A percentile compares a stretch with the other conserved stretches of the same genome.
phyloP scores from a whole-genome alignment of 805 yeast species.

The Candida montana region DNA sequence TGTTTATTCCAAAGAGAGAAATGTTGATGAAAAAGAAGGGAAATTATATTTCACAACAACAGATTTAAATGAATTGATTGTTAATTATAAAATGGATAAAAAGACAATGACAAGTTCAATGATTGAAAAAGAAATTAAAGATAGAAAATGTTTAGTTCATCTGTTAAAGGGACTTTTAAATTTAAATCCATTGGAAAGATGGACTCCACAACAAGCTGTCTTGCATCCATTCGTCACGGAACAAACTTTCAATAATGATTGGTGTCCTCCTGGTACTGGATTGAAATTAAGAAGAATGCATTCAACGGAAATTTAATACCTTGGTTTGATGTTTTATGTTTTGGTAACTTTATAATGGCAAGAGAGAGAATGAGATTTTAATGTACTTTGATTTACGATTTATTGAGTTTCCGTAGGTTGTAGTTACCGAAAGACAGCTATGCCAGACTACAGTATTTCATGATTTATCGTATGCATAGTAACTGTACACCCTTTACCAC shows the following conservation, averaged over 20 bases:
- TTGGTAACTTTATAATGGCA: too few species aligned
- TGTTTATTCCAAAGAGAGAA: conserved; percentile 47
- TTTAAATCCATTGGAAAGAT: conserved; percentile 86
- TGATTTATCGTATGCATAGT: too few species aligned
- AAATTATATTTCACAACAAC: conserved; percentile 73
- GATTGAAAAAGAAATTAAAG: conserved; percentile 66
- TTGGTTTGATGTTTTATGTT: too few species aligned
- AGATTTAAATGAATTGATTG: conserved; percentile 64
- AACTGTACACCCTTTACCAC: too few species aligned
- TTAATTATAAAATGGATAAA: conserved; percentile 66
- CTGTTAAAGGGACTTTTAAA: conserved; percentile 74
- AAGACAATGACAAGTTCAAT: conserved; percentile 41
- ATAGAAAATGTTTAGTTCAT: conserved; percentile 67
- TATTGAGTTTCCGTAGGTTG: too few species aligned
- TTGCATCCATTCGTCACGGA: conserved; percentile 85
- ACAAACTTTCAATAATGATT: conserved; percentile 44
- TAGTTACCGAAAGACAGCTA: too few species aligned
- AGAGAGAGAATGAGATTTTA: too few species aligned
- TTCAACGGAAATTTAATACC: neutral
- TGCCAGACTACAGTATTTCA: too few species aligned
- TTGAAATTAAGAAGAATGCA: conserved; percentile 4
- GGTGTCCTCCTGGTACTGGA: conserved; percentile 45
- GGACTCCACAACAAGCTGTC: conserved; percentile 95
- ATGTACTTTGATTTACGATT: too few species aligned
- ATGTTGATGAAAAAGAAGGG: conserved; percentile 65